Conservation (phyloP, 495 filamentous ascomycete species). For the Sphaerosporella brunnea region DNA sequence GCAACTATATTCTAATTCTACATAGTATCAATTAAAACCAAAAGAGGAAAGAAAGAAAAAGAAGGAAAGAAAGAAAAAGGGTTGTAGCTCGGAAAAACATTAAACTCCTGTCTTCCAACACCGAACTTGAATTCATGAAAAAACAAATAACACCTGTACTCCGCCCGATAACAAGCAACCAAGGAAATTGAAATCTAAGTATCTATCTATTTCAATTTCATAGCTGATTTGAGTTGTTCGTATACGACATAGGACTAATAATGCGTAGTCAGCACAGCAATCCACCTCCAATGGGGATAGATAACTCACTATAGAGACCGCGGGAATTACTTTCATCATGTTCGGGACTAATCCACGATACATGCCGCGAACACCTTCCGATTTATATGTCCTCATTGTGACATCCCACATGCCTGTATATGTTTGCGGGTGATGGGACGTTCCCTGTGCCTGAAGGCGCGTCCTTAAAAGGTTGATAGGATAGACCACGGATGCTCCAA, state of each 20-base stretch:
- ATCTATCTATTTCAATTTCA: constrained; percentile 42
- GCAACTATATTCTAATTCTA: too few species aligned
- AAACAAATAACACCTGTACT: too few species aligned
- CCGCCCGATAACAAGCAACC: too few species aligned
- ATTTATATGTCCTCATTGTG: constrained; percentile 54
- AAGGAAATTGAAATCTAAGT: too few species aligned
- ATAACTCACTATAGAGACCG: constrained; percentile 60
- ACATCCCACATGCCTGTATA: constrained; percentile 85
- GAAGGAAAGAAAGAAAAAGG: too few species aligned
- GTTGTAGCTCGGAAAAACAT: too few species aligned
- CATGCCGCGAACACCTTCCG: constrained; percentile 70
- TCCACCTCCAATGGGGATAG: constrained; percentile 9
- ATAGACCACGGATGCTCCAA: constrained; percentile 86
- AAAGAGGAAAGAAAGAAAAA: too few species aligned
- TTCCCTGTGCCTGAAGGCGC: constrained; percentile 85
- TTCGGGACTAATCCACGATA: constrained; percentile 95
- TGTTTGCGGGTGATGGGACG: constrained; percentile 70
- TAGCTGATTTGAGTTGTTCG: constrained; percentile 72
- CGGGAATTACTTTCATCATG: constrained; percentile 87
- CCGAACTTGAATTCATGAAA: too few species aligned
- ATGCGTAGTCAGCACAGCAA: background rate
- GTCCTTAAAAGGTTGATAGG: constrained; percentile 90
- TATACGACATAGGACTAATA: constrained; percentile 69
- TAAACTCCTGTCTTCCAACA: too few species aligned
- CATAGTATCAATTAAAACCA: too few species aligned